phyloP scores from a whole-genome alignment of 768 basidiomycete genomes.

The Boletus patriciae region DNA sequence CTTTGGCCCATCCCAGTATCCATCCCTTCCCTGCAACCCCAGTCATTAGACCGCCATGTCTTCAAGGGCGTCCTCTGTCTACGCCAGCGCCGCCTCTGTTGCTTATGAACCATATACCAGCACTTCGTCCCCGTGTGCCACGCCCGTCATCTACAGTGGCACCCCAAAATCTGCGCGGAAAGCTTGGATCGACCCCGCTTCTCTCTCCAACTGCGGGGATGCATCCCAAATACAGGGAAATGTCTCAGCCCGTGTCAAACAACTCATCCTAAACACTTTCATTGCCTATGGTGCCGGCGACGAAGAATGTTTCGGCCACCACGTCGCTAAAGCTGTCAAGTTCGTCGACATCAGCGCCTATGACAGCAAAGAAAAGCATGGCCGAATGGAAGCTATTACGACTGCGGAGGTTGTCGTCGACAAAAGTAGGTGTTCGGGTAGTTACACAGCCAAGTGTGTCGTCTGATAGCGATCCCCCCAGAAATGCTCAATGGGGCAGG shows the following conservation, averaged over 20 bases:
- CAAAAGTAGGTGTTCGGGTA: constrained; percentile 46
- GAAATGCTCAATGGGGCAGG: constrained; percentile 77
- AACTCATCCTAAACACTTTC: constrained; percentile 65
- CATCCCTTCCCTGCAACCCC: constrained; percentile 3
- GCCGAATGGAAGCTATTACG: constrained; percentile 58
- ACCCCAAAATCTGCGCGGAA: constrained; percentile 30
- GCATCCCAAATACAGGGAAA: constrained; percentile 61
- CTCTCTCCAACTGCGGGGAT: constrained; percentile 59
- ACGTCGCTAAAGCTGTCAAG: constrained; percentile 57
- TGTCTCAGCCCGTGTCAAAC: constrained; percentile 61
- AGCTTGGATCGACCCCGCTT: constrained; percentile 65
- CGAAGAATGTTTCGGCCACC: constrained; percentile 59
- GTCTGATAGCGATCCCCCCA: constrained; percentile 24
- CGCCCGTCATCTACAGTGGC: constrained; percentile 29
- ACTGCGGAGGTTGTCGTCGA: constrained; percentile 62
- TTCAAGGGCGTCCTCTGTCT: constrained; percentile 27
- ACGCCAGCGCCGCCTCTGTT: constrained; percentile 29
- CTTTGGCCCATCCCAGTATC: neutral
- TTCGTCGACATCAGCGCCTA: constrained; percentile 60
- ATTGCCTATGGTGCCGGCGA: constrained; percentile 70
- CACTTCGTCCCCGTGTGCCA: constrained; percentile 11
- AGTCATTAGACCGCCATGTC: constrained; percentile 21
- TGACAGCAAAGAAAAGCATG: constrained; percentile 46
- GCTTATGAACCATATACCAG: constrained; percentile 28
- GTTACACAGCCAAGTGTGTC: neutral